phyloP scores from a whole-genome alignment of 768 basidiomycete species.

The Pleurotus tuber-regium region DNA sequence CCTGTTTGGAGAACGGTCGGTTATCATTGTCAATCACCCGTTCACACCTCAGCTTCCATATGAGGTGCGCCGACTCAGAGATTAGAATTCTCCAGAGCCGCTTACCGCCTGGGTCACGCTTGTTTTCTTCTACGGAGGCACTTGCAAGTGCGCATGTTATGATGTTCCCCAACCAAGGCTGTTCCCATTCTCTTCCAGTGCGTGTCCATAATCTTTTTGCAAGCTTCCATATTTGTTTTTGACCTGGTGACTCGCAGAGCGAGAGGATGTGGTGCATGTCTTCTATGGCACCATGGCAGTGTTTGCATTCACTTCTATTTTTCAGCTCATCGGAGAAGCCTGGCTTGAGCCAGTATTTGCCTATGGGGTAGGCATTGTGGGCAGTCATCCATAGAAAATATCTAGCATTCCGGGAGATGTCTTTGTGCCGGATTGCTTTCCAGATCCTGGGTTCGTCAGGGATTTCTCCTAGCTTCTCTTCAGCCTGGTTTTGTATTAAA shows the following conservation, averaged over 20 bases:
- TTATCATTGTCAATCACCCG: conserved; percentile 13
- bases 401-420: not conserved
- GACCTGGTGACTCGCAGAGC: conserved; percentile 20
- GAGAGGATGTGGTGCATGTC: conserved; percentile 27
- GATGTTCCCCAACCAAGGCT: too few species aligned
- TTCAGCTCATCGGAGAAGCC: conserved; percentile 11
- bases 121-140: not conserved
- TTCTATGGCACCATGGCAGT: conserved; percentile 17
- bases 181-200: conserved; percentile 9
- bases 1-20: not conserved
- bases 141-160: conserved; percentile 17
- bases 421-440: conserved; percentile 11
- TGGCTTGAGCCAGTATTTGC: conserved; percentile 21
- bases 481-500: not conserved
- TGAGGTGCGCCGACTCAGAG: conserved; percentile 15
- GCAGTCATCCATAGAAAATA: conserved; percentile 22
- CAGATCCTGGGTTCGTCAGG: conserved; percentile 12
- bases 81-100: conserved; percentile 16
- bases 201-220: conserved; percentile 15
- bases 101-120: not conserved
- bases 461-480: not conserved
- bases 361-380: conserved; percentile 20
- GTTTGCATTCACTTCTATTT: conserved; percentile 14
- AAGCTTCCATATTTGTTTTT: conserved; percentile 20
- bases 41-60: conserved; percentile 19